These are phyloP conservation scores for Prunus kanzakura DNA, from an alignment of 306 rosid species.

Conservation along the genomic window DNA sequence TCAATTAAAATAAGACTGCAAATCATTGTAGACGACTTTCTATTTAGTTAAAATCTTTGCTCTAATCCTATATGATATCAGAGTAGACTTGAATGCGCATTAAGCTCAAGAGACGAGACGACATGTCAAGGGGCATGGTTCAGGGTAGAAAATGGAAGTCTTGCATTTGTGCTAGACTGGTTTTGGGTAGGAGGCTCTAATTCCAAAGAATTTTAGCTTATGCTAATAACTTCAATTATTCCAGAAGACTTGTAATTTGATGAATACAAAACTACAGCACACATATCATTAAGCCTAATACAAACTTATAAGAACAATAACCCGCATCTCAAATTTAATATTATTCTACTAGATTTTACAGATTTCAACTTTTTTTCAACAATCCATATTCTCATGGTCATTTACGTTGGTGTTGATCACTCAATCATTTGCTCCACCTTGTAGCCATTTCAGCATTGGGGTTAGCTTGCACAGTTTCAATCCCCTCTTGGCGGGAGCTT, in stretches of 20 bases:
- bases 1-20: no score
- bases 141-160: no score
- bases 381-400: neutral
- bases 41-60: no score
- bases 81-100: no score
- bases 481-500: neutral
- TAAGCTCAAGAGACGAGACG: no score
- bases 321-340: neutral
- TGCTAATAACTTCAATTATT: neutral
- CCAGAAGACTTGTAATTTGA: neutral
- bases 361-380: neutral
- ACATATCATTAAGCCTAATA: neutral
- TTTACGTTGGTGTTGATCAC: neutral
- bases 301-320: neutral
- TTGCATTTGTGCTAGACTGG: no score
- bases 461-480: neutral
- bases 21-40: no score
- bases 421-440: neutral
- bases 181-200: neutral
- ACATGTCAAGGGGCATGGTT: no score
- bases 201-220: neutral
- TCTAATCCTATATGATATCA: no score
- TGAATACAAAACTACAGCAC: neutral
- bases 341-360: neutral
- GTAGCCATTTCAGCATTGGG: neutral